Base-by-base conservation (phyloP, 352 stramenopile species). In the Pythium rhizo-oryzae region DNA sequence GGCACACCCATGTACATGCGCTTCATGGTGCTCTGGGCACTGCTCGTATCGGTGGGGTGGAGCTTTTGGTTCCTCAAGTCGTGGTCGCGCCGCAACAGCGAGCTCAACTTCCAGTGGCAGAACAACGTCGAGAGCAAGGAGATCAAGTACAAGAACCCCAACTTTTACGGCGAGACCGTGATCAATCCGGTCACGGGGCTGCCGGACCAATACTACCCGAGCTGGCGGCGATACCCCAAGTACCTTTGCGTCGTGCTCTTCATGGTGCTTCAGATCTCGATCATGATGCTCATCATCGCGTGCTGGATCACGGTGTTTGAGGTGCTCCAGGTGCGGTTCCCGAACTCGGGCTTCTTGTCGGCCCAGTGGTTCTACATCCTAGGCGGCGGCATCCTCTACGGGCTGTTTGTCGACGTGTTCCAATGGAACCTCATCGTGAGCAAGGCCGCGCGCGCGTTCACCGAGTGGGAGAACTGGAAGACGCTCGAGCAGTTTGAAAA, bases 401-500 rank as follows among this genome's bases (percentile, higher is more conserved):
- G 86, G 1, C 65, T 94, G 30, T 94, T 94, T 53, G 86, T 94
- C 3, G 86, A 94, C 53, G 78, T 94, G 58, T 81, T 94, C 33
- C 86, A 94, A 66, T 94, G 86, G 86, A 91, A 79, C 50, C 57
- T 94, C 19, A 87, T 94, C 62, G 84, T 94, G 18, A 91, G 82
- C 25, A 82, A 79, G 19, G 81, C 84, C 24, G 86, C 82, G 21
- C 78, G 82, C n/a, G 73, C 87, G 59, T 85, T 92, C 41, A 92
- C 84, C 1, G 77, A 90, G 53, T 94, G 86, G 86, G 86, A 94
- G 56, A 94, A 94, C 71, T 93, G 84, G 84, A 91, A 91, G 58
- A 94, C 86, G 0, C 81, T 90, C 39, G 86, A 94, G 66, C 81
- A 92, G 64, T 94, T 90, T 58, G 86, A 94, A 59, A 89, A 86